phyloP scores from a whole-genome alignment of 2,329 filamentous ascomycete genomes.

The Pyrenophora graminea region DNA sequence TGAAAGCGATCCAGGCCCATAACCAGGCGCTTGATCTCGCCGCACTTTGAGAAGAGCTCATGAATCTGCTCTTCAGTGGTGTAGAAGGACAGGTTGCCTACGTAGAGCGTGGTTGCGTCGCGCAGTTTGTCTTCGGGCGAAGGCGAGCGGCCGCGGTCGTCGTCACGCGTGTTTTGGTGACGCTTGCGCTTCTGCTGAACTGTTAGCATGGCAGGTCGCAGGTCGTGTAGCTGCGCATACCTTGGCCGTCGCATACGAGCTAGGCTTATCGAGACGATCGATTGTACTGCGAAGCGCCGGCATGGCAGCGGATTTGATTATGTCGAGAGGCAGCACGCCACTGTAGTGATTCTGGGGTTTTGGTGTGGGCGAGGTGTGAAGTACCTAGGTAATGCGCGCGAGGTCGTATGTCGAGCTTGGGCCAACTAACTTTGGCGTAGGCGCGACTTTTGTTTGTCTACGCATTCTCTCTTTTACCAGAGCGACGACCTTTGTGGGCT shows the following conservation, averaged over 20 bases:
- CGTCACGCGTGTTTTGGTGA: constrained; percentile 63
- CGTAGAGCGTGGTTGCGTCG: constrained; percentile 92
- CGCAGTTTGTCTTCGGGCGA: constrained; percentile 78
- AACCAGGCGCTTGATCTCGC: constrained; percentile 95
- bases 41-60: constrained; percentile 91
- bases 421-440: constrained; percentile 4
- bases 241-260: constrained; percentile 86
- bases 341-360: not conserved
- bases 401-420: constrained; percentile 16
- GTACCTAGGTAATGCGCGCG: constrained; percentile 15
- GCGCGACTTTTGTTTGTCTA: constrained; percentile 22
- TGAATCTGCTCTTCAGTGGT: constrained; percentile 99
- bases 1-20: constrained; percentile 97
- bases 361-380: not conserved
- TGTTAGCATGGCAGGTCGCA: constrained; percentile 9
- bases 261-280: constrained; percentile 89
- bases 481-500: too few relatives aligned
- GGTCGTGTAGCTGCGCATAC: constrained; percentile 52
- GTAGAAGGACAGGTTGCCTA: constrained; percentile 97
- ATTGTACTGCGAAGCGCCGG: constrained; percentile 70
- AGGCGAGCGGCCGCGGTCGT: constrained; percentile 53
- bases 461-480: not conserved
- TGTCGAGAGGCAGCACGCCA: not conserved
- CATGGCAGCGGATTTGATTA: constrained; percentile 22
- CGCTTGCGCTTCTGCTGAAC: constrained; percentile 69